Conservation (phyloP, 2,329 filamentous ascomycete genomes). For the Helminthosporium solani region DNA sequence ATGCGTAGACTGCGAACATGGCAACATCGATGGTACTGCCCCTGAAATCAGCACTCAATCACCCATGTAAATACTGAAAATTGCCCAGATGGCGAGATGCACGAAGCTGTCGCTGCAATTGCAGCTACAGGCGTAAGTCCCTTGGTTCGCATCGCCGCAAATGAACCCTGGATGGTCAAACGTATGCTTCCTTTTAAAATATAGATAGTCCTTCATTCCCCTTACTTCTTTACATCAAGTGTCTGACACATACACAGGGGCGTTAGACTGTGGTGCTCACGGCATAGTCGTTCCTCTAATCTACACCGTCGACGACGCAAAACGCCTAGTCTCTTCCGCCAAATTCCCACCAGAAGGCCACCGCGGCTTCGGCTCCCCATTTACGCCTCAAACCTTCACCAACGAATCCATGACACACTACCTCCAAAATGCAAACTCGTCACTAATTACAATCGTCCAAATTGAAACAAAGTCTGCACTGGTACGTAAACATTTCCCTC, state of each 20-base stretch:
- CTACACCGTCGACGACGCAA: conserved; percentile 55
- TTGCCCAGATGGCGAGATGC: conserved; percentile 50
- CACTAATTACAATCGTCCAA: conserved; percentile 53
- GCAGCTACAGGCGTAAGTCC: conserved; percentile 47
- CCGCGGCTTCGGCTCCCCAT: conserved; percentile 59
- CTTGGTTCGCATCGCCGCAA: conserved; percentile 53
- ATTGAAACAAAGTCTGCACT: conserved; percentile 49
- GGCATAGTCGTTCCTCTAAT: conserved; percentile 58
- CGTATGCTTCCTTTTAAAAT: conserved; percentile 42
- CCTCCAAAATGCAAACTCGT: conserved; percentile 56
- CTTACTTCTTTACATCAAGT: not conserved
- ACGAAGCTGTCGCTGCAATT: conserved; percentile 55
- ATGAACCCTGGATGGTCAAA: conserved; percentile 64
- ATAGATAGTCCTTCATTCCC: not conserved
- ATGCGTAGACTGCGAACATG: conserved; percentile 57
- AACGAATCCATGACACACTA: conserved; percentile 50
- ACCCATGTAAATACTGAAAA: conserved; percentile 7
- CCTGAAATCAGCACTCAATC: not conserved
- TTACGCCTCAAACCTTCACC: conserved; percentile 51
- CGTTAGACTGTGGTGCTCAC: conserved; percentile 61
- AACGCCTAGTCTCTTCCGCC: conserved; percentile 52
- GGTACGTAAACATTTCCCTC: no score
- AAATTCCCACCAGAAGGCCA: conserved; percentile 58
- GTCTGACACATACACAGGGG: conserved; percentile 36
- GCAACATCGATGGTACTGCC: conserved; percentile 54